A percentile compares a stretch with the other conserved stretches of the same genome.
Conservation (phyloP, 345 rosid genomes). For the Clausena lansium region DNA sequence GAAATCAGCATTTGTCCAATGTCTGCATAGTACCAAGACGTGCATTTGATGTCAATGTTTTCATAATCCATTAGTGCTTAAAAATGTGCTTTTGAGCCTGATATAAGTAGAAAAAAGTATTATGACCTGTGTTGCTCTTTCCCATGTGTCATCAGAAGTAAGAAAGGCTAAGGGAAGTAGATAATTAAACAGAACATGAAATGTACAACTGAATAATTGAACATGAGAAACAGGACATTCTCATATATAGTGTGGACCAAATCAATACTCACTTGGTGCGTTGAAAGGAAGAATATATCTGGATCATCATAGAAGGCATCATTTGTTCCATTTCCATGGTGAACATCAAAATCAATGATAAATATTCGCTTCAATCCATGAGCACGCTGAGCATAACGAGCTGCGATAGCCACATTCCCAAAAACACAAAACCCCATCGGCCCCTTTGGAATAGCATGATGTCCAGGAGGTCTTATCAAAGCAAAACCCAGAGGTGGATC, state of each 20-base stretch:
- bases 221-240: not conserved
- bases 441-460: conserved; percentile 89
- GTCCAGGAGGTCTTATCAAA: conserved; percentile 93
- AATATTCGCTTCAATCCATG: conserved; percentile 72
- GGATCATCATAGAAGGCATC: conserved; percentile 89
- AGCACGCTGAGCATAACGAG: conserved; percentile 76
- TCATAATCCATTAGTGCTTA: not conserved
- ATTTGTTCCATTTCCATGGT: conserved; percentile 93
- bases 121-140: not conserved
- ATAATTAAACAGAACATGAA: no score
- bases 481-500: conserved; percentile 85
- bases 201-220: not conserved
- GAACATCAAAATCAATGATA: conserved; percentile 93
- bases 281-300: conserved; percentile 85
- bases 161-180: not conserved
- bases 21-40: not conserved
- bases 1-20: not conserved
- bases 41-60: not conserved
- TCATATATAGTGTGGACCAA: not conserved
- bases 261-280: conserved; percentile 67
- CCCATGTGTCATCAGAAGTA: not conserved
- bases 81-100: not conserved
- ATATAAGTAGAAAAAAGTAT: not conserved
- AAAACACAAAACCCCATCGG: conserved; percentile 98
- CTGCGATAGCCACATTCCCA: conserved; percentile 91